phyloP scores from a whole-genome alignment of 2,329 filamentous ascomycete genomes.

The Pseudocercospora macadamiae region DNA sequence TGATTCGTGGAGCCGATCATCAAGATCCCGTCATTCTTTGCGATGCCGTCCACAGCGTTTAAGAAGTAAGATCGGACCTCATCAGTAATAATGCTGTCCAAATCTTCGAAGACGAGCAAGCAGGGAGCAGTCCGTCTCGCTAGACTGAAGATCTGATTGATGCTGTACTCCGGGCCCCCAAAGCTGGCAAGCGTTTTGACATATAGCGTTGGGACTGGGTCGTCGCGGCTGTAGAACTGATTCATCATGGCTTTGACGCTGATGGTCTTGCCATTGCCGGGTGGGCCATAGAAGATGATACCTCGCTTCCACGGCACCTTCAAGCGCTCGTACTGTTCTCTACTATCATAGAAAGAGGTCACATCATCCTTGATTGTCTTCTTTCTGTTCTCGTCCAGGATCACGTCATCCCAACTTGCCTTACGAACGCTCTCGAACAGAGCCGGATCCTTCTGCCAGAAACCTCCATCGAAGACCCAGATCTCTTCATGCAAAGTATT shows the following conservation, averaged over 20 bases:
- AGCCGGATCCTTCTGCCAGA: conserved; percentile 65
- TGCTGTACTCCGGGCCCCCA: conserved; percentile 59
- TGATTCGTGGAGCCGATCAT: conserved; percentile 54
- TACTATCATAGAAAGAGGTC: conserved; percentile 64
- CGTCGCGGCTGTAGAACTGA: conserved; percentile 57
- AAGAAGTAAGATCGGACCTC: conserved; percentile 68
- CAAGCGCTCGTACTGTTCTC: conserved; percentile 61
- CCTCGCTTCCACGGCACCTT: conserved; percentile 73
- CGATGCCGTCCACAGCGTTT: conserved; percentile 72
- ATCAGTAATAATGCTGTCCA: conserved; percentile 67
- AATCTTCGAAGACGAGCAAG: conserved; percentile 72
- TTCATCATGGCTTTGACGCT: conserved; percentile 73
- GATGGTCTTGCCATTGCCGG: conserved; percentile 70
- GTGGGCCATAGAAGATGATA: conserved; percentile 68
- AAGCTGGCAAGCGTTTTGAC: conserved; percentile 57
- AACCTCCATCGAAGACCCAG: conserved; percentile 57
- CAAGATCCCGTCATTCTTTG: conserved; percentile 70
- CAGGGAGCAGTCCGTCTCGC: conserved; percentile 67
- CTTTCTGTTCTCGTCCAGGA: conserved; percentile 68
- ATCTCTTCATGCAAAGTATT: conserved; percentile 64
- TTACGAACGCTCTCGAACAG: conserved; percentile 61
- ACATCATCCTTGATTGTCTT: conserved; percentile 65
- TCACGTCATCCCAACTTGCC: conserved; percentile 66
- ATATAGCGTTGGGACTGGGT: conserved; percentile 63
- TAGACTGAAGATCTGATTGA: conserved; percentile 59